Base-by-base conservation (phyloP, 129 eudicot genomes). In the Solidago caesia region DNA sequence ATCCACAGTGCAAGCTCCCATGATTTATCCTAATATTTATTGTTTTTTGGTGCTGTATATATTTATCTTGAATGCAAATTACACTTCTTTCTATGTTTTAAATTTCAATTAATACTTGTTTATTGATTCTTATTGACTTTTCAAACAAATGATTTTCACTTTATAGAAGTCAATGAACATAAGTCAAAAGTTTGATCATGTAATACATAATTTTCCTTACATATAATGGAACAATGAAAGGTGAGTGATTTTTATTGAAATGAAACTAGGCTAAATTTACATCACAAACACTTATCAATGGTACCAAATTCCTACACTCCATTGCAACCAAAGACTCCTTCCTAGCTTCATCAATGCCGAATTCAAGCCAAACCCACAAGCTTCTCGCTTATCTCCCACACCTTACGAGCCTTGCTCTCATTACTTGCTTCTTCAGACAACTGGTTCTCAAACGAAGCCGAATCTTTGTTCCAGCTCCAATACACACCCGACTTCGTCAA, bases 401-500 rank as follows among this genome's bases (percentile, higher is more conserved):
- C 85, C 76, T 87, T 92, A n/a, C 85, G 83, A 4, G 97, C 97
- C 79, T 92, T 89, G 25, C 85, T 87, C 4, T 64, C 84, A 57
- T 92, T 88, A 65, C 97, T 92, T 25, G 97, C 97, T 79, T 92
- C 97, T 79, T 87, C 82, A 1, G 96, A 92, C 85, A 92, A 52
- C 78, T 89, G 97, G 78, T 92, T 92, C 89, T 89, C 97, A 7
- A 92, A 89, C 5, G 97, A 92, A 43, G 97, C 91, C 2, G 97
- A 87, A 67, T 82, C 82, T 80, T 92, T 85, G 88, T 92, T 92
- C 97, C 97, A 92, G 82, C 97, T 92, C 97, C 96, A 92, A 67
- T 92, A 92, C n/a, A 92, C 96, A 0, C 96, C 97, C 6, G 96
- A 92, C 75, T 92, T 92, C 16, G 97, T 92, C 86, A 92, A 80